Conservation (phyloP, 2,329 filamentous ascomycete species). For the Phoma sp. region DNA sequence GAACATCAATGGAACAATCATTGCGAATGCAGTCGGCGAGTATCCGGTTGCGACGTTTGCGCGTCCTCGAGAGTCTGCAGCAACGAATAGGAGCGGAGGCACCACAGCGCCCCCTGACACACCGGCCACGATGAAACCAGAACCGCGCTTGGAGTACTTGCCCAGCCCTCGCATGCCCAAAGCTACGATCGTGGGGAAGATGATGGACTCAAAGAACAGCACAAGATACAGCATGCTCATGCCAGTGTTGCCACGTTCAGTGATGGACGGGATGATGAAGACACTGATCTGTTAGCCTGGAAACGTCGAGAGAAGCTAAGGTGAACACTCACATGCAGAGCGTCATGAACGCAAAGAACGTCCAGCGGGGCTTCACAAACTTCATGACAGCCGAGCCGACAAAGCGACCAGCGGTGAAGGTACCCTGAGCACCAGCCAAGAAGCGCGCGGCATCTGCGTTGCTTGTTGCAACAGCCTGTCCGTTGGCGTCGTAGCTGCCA, state of each 20-base stretch:
- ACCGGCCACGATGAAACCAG: slow-evolving; percentile 73
- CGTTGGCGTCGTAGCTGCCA: slow-evolving; percentile 5
- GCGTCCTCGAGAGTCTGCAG: slow-evolving; percentile 65
- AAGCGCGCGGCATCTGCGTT: slow-evolving; percentile 68
- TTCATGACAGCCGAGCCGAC: slow-evolving; percentile 70
- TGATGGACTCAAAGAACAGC: slow-evolving; percentile 81
- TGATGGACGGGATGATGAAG: slow-evolving; percentile 61
- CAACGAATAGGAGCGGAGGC: slow-evolving; percentile 72
- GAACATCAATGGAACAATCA: slow-evolving; percentile 68
- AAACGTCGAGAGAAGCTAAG: slow-evolving; percentile 70
- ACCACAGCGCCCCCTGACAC: slow-evolving; percentile 75
- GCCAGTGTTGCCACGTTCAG: slow-evolving; percentile 57
- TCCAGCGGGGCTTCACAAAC: slow-evolving; percentile 69
- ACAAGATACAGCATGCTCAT: slow-evolving; percentile 71
- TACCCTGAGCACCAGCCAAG: slow-evolving; percentile 74
- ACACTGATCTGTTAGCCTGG: slow-evolving; percentile 63
- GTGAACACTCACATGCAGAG: slow-evolving; percentile 57
- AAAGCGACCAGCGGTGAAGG: slow-evolving; percentile 76
- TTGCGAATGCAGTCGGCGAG: slow-evolving; percentile 62
- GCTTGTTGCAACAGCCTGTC: slow-evolving; percentile 24
- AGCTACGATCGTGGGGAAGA: slow-evolving; percentile 82
- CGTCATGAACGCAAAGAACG: slow-evolving; percentile 72
- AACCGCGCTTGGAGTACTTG: slow-evolving; percentile 77
- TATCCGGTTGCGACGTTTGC: slow-evolving; percentile 26
- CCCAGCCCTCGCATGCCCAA: slow-evolving; percentile 78